Evolutionary conservation across 306 rosid genomes (phyloP).

Genomic region (Prunus mira): DNA sequence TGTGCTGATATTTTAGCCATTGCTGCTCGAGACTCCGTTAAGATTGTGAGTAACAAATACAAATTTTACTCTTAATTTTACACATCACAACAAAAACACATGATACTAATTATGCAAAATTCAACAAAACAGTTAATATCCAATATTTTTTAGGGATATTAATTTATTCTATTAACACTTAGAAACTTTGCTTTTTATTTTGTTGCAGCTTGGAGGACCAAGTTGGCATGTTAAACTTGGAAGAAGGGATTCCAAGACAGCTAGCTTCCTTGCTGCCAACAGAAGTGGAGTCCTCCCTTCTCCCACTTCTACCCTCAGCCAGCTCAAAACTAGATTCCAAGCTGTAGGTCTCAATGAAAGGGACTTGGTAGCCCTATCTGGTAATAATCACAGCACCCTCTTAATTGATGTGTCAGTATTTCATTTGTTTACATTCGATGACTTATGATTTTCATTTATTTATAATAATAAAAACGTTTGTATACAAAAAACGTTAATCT

Average conservation of each 20-base stretch:
- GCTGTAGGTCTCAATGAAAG: conserved; percentile 53
- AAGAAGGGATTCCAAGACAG: conserved; percentile 81
- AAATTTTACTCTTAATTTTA: neutral
- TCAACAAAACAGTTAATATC: too few species aligned
- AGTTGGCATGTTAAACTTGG: conserved; percentile 69
- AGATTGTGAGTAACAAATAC: conserved; percentile 39
- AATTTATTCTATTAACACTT: too few species aligned
- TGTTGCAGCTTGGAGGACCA: conserved; percentile 81
- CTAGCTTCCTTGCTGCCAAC: conserved; percentile 51
- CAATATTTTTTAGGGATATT: too few species aligned
- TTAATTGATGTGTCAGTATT: neutral
- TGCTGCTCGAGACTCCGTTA: conserved; percentile 79
- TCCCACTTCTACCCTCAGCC: conserved; percentile 37
- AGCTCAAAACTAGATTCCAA: conserved; percentile 40
- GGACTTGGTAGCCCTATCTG: conserved; percentile 88
- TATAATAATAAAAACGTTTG: neutral
- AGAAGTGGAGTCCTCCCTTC: conserved; percentile 59
- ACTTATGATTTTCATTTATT: neutral
- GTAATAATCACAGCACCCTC: conserved; percentile 26
- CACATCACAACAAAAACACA: too few species aligned
- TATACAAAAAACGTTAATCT: neutral
- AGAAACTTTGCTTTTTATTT: neutral
- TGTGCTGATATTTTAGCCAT: conserved; percentile 84
- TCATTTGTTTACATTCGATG: too few species aligned
- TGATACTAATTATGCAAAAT: too few species aligned